Base-by-base conservation (phyloP, 345 rosid genomes). In the Hevea brasiliensis region DNA sequence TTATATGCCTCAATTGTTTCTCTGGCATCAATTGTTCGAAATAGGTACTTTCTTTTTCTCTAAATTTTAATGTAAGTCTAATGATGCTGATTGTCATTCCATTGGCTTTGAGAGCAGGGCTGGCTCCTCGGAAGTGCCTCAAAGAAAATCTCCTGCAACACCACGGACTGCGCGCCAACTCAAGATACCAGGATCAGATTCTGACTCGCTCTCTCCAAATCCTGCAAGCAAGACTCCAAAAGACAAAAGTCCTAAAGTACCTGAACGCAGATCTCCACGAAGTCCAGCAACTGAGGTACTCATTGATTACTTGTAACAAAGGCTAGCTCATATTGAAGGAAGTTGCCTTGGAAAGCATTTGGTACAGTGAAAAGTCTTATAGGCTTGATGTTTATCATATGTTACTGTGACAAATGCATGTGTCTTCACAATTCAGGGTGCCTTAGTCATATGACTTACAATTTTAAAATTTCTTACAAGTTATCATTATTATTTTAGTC, bases 271-370 rank as follows among this genome's bases (percentile, higher is more conserved):
- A 59, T 89, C 97, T 24, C 94, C 90, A 57, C 80, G 84, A 74
- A 88, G 87, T 56, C 87, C 91, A 18, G 81, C 77, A 42, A 77
- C 80, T 68, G 98, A 92, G 97, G 98, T 94, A 89, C 67, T 61
- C n/a, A 50, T 27, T 40, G 10, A 67, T 56, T 48, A 47, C 51
- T 51, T 70, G 13, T 48, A 3, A 23, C 37, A 55, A 59, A 75
- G 70, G 48, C 24, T 23, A 9, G 35, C 9, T 51, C 21, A n/a
- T 55, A 44, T 26, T 27, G 12, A 5, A 32, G 10, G 23, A 8
- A 26, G 26, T 47, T 37, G 32, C 62, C 5, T 56, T 11, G 13
- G 26, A 14, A 56, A 15, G 21, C 20, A 35, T 42, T 45, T 70
- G 37, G 18, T 26, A 55, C 37, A 23, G 8, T 20, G 29, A 18